A percentile compares a stretch with the other conserved stretches of the same genome.
Evolutionary conservation across 805 yeast species (phyloP).

Genomic region (Wickerhamiella dianesei): DNA sequence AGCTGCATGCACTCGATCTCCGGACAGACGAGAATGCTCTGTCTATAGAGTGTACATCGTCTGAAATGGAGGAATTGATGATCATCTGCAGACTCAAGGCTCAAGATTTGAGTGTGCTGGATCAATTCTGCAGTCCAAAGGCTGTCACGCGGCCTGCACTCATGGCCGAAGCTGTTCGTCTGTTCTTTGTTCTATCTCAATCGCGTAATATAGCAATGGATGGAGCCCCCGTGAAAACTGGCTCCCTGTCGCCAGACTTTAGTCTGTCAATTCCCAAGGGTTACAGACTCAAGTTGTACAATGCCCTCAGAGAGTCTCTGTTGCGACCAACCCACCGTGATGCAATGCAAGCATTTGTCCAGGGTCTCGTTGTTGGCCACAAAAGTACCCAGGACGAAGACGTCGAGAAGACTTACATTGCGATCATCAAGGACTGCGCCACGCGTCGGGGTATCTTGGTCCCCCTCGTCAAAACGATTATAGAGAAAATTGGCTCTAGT

Average conservation of each 20-base stretch:
- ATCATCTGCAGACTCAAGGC: neutral
- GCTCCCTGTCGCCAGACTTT: neutral
- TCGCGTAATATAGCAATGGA: no score
- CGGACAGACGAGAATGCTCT: neutral
- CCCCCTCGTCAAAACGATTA: neutral
- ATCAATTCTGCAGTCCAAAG: neutral
- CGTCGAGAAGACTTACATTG: slow-evolving; percentile 53
- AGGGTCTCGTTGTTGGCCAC: neutral
- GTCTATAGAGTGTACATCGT: neutral
- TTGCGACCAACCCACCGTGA: neutral
- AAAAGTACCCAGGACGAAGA: slow-evolving; percentile 74
- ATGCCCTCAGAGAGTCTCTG: neutral
- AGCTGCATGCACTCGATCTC: neutral
- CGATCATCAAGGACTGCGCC: slow-evolving; percentile 18
- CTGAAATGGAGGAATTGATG: neutral
- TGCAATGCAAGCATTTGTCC: neutral
- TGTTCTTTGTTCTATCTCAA: no score
- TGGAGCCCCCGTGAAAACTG: no score
- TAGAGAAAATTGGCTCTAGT: neutral
- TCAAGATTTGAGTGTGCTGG: neutral
- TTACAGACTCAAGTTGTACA: neutral
- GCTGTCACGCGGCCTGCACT: neutral
- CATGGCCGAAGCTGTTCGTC: neutral
- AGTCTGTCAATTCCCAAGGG: neutral
- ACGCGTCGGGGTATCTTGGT: neutral